Evolutionary conservation across 208 protist species (phyloP).

Genomic region (Leishmania tarentolae): DNA sequence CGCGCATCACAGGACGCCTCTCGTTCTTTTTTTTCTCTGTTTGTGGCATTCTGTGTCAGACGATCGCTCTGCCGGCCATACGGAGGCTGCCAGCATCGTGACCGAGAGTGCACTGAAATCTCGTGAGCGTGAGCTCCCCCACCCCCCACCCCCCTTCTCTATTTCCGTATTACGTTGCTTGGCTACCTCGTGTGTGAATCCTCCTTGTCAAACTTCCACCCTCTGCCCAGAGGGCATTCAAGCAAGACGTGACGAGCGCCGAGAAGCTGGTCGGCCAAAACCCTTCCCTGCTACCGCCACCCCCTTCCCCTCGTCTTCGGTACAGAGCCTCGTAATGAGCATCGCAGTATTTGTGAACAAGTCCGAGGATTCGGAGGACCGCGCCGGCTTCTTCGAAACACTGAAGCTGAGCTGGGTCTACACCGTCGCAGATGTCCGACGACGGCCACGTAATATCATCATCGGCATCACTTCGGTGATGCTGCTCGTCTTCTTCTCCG

Average conservation of each 20-base stretch:
- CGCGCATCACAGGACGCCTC: background rate
- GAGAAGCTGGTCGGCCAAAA: background rate
- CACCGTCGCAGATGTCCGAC: slow-evolving; percentile 51
- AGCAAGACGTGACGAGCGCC: background rate
- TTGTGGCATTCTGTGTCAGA: too few species aligned
- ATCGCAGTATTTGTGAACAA: background rate
- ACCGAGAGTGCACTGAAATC: background rate
- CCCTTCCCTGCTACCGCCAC: background rate
- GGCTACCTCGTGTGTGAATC: background rate
- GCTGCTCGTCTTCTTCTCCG: slow-evolving; percentile 73
- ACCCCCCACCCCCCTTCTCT: too few species aligned
- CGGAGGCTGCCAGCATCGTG: too few species aligned
- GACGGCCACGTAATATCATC: slow-evolving; percentile 58
- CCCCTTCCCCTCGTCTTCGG: background rate
- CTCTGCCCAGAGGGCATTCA: background rate
- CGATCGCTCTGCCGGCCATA: background rate
- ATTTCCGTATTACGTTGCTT: background rate
- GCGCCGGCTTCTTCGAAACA: slow-evolving; percentile 12
- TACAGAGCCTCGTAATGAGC: too few species aligned
- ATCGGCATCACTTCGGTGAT: slow-evolving; percentile 67
- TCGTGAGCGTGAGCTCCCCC: too few species aligned
- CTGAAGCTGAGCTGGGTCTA: slow-evolving; percentile 50
- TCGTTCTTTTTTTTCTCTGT: too few species aligned
- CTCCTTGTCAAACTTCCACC: too few species aligned
- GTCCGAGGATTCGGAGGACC: background rate